A percentile compares a stretch with the other conserved stretches of the same genome.
Evolutionary conservation across 305 asterid species (phyloP).

Genomic region (Fraxinus latifolia): DNA sequence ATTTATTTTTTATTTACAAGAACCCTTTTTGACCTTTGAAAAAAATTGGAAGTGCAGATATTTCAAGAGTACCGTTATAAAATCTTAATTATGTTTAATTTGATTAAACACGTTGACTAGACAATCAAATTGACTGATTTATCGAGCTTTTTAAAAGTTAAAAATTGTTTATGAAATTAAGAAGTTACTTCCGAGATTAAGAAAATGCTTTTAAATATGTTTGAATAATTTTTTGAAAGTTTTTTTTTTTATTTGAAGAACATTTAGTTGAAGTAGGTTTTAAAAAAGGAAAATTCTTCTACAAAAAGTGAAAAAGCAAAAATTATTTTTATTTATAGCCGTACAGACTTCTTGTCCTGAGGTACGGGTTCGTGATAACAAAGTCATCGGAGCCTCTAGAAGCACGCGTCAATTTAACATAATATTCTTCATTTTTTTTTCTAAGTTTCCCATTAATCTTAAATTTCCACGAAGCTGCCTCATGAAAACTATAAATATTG

Average conservation of each 20-base stretch:
- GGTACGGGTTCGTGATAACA: not conserved
- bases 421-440: not conserved
- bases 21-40: not conserved
- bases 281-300: not conserved
- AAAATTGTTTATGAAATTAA: too few species aligned
- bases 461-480: conserved; percentile 26
- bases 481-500: conserved; percentile 7
- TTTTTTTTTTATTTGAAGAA: too few species aligned
- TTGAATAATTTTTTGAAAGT: not conserved
- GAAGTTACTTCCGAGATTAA: not conserved
- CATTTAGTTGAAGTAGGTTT: too few species aligned
- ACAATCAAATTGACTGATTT: not conserved
- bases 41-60: not conserved
- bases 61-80: not conserved
- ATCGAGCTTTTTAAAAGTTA: not conserved
- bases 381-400: not conserved
- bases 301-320: not conserved
- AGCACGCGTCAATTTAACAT: not conserved
- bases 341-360: not conserved
- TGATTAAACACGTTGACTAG: not conserved
- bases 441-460: conserved; percentile 13
- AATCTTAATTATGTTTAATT: not conserved
- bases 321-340: not conserved
- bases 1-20: not conserved
- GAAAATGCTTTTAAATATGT: too few species aligned